These are phyloP conservation scores for Ophiostoma triangulosporum DNA, from an alignment of 2,329 filamentous ascomycete species.

Conservation along the genomic window DNA sequence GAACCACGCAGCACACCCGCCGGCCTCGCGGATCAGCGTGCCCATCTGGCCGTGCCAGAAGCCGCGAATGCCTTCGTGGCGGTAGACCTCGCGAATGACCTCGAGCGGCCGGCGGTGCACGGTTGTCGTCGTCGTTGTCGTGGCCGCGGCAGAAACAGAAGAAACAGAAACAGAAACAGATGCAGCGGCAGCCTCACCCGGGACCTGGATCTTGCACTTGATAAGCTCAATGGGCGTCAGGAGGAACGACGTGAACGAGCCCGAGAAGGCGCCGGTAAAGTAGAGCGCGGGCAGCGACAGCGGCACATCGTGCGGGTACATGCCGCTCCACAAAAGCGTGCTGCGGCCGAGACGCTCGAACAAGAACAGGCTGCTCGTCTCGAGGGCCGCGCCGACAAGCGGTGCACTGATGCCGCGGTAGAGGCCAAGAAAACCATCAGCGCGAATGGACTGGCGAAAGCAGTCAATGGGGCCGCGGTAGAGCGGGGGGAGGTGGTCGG, in stretches of 20 bases:
- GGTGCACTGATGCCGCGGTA: conserved; percentile 92
- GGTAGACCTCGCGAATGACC: conserved; percentile 68
- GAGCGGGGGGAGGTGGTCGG: conserved; percentile 63
- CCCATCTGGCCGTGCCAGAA: conserved; percentile 96
- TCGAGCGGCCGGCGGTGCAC: conserved; percentile 41
- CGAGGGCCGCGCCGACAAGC: conserved; percentile 76
- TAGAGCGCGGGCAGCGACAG: conserved; percentile 65
- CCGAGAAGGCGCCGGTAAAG: conserved; percentile 71
- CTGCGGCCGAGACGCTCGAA: conserved; percentile 69
- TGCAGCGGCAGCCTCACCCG: conserved; percentile 38
- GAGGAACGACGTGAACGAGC: conserved; percentile 77
- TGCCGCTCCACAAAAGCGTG: conserved; percentile 40
- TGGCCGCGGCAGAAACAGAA: no score
- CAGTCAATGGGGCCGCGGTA: conserved; percentile 87
- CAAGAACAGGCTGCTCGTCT: conserved; percentile 86
- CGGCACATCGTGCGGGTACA: conserved; percentile 37
- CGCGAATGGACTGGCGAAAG: conserved; percentile 70
- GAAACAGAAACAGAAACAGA: no score
- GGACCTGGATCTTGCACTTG: conserved; percentile 88
- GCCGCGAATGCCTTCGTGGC: conserved; percentile 65
- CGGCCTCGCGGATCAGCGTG: conserved; percentile 85
- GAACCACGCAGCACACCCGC: conserved; percentile 91
- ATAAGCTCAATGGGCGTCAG: conserved; percentile 93
- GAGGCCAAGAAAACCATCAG: conserved; percentile 66
- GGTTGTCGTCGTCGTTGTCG: conserved; percentile 26